Evolutionary conservation across 2,329 filamentous ascomycete species (phyloP), one percentile per base, ranked within the genome.

Genomic region (Scolecobasidium constrictum): DNA sequence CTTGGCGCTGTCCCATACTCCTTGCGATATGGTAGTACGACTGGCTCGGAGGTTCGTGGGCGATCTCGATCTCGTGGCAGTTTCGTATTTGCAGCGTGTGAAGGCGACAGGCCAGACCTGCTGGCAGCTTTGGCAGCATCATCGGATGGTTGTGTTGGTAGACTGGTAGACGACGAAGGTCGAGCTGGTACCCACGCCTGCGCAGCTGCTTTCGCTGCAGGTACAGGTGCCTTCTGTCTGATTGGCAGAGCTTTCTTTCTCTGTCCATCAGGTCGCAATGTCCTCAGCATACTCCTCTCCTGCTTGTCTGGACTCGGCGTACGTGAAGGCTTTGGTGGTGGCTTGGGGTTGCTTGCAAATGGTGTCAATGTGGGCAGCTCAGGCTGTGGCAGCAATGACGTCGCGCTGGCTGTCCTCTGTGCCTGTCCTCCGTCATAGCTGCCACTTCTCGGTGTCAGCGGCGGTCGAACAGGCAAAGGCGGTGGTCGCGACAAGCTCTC

Each of bases 401-500:
- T 31, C 28, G 33, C 6, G 5, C 5, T 20, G 4, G 18, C 33
- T 18, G 22, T 33, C 5, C 38, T 23, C 16, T 12, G 15, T 20
- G 40, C 7, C 17, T 6, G 13, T 16, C 34, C 31, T 17, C 40
- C 34, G 15, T 20, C 40, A 20, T 15, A 19, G 36, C 40, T 42
- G 16, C n/a, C 34, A 26, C 9, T 59, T 67, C 72, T 42, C 59
- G 56, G 47, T 44, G 54, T 48, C 58, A 65, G 53, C 37, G 61
- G 63, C n/a, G 75, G 71, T 33, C 73, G 58, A 1, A 72, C 68
- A 19, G 77, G 74, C 18, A 83, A 69, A 7, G 77, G 63, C 11
- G 64, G 54, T 11, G 83, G 83, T 44, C 79, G 77, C n/a, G 83
- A 82, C n/a, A 94, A 68, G 51, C 93, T 82, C 4, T 78, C 74